These are phyloP conservation scores for Quercus engelmannii DNA, from an alignment of 306 rosid species.

Conservation along the genomic window DNA sequence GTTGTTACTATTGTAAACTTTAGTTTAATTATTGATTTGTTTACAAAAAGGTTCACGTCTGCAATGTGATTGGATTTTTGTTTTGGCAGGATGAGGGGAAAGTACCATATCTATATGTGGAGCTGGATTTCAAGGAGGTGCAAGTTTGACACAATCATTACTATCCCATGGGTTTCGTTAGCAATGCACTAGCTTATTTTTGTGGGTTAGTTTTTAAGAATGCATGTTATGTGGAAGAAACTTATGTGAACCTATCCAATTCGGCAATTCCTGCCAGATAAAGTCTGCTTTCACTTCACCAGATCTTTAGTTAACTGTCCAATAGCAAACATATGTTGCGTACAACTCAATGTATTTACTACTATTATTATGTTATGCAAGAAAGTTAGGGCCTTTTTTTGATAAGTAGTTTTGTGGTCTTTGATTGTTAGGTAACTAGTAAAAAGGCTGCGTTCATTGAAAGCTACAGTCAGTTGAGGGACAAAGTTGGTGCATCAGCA, in stretches of 20 bases:
- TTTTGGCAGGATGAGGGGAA: slow-evolving; percentile 75
- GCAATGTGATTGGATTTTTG: slow-evolving; percentile 7
- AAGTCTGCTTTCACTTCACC: slow-evolving; percentile 1
- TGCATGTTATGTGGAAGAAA: slow-evolving; percentile 18
- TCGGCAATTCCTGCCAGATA: not conserved
- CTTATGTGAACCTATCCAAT: not conserved
- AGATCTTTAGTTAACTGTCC: slow-evolving; percentile 5
- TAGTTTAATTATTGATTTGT: not conserved
- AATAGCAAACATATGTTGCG: slow-evolving; percentile 1
- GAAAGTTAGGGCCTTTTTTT: not conserved
- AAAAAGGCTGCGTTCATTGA: slow-evolving; percentile 83
- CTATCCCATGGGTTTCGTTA: slow-evolving; percentile 15
- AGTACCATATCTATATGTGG: slow-evolving; percentile 80
- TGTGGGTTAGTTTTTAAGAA: slow-evolving; percentile 7
- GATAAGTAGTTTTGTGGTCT: not conserved
- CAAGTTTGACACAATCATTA: slow-evolving; percentile 11
- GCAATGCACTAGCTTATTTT: slow-evolving; percentile 11
- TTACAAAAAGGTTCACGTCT: not conserved
- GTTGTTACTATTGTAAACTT: not conserved
- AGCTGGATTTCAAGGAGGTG: slow-evolving; percentile 96
- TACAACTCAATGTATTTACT: not conserved
- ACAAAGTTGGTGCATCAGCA: slow-evolving; percentile 64
- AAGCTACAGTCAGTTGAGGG: slow-evolving; percentile 59
- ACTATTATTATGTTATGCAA: not conserved
- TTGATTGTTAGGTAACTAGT: slow-evolving; percentile 64